These are phyloP conservation scores for Priceomyces fermenticarens DNA, from an alignment of 805 yeast genomes.

Conservation along the genomic window DNA sequence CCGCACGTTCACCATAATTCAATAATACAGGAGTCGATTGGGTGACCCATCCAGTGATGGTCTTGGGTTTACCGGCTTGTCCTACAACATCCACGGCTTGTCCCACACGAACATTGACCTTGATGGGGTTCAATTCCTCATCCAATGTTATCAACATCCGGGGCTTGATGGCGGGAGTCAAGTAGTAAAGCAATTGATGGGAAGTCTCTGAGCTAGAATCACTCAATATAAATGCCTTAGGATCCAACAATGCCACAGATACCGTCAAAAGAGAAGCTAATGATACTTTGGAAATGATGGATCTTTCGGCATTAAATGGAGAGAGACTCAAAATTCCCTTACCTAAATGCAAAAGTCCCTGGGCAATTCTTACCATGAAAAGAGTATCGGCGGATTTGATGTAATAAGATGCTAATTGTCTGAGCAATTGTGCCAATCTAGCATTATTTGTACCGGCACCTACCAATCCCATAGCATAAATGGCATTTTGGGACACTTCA, in stretches of 20 bases:
- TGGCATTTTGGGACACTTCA: slow-evolving; percentile 92
- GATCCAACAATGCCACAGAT: slow-evolving; percentile 79
- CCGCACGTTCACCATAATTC: slow-evolving; percentile 95
- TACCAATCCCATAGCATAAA: slow-evolving; percentile 94
- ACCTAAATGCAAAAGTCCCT: slow-evolving; percentile 92
- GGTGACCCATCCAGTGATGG: slow-evolving; percentile 99
- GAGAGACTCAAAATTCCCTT: slow-evolving; percentile 90
- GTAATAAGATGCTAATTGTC: slow-evolving; percentile 93
- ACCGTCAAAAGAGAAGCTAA: slow-evolving; percentile 87
- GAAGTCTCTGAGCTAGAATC: slow-evolving; percentile 47
- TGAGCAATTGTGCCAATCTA: slow-evolving; percentile 88
- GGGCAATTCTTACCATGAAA: slow-evolving; percentile 91
- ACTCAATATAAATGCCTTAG: slow-evolving; percentile 73
- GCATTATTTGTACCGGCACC: slow-evolving; percentile 99
- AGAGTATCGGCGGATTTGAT: slow-evolving; percentile 85
- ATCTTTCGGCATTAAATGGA: slow-evolving; percentile 87
- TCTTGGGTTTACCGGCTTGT: slow-evolving; percentile 98
- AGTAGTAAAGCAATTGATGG: slow-evolving; percentile 79
- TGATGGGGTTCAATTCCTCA: slow-evolving; percentile 84
- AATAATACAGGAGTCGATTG: slow-evolving; percentile 95
- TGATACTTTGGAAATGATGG: slow-evolving; percentile 81
- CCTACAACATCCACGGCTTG: slow-evolving; percentile 99
- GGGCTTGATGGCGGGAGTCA: slow-evolving; percentile 88
- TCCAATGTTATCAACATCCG: slow-evolving; percentile 91
- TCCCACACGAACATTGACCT: slow-evolving; percentile 96